These are phyloP conservation scores for Fragilaria crotonensis DNA, from an alignment of 108 stramenopile species.

Conservation along the genomic window DNA sequence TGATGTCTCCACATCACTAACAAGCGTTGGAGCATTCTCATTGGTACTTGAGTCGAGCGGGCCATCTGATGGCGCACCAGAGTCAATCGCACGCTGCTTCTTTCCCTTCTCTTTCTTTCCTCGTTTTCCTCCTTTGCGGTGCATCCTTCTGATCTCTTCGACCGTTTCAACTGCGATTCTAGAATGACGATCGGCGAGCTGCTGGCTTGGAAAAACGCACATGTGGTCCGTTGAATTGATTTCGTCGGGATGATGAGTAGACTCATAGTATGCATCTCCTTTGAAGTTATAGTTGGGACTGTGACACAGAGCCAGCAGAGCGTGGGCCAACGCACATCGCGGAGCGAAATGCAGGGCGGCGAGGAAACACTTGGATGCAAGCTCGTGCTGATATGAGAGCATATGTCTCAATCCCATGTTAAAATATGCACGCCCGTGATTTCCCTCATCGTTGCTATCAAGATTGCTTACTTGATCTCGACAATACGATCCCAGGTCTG, in stretches of 20 bases:
- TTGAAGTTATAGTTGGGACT: conserved; percentile 85
- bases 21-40: conserved; percentile 9
- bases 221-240: conserved; percentile 30
- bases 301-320: conserved; percentile 68
- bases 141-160: conserved; percentile 49
- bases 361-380: conserved; percentile 61
- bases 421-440: conserved; percentile 55
- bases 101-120: conserved; percentile 21
- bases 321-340: conserved; percentile 78
- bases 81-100: neutral
- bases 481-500: conserved; percentile 52
- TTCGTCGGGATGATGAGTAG: conserved; percentile 63
- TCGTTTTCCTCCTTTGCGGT: conserved; percentile 19
- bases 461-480: conserved; percentile 63
- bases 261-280: conserved; percentile 79
- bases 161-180: conserved; percentile 50
- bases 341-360: conserved; percentile 51
- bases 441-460: conserved; percentile 23
- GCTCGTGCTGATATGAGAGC: conserved; percentile 74
- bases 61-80: neutral
- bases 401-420: conserved; percentile 62
- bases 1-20: conserved; percentile 58
- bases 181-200: conserved; percentile 70
- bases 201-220: conserved; percentile 69
- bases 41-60: neutral